Evolutionary conservation across 345 rosid species (phyloP).

Genomic region (Citrus hindsii): DNA sequence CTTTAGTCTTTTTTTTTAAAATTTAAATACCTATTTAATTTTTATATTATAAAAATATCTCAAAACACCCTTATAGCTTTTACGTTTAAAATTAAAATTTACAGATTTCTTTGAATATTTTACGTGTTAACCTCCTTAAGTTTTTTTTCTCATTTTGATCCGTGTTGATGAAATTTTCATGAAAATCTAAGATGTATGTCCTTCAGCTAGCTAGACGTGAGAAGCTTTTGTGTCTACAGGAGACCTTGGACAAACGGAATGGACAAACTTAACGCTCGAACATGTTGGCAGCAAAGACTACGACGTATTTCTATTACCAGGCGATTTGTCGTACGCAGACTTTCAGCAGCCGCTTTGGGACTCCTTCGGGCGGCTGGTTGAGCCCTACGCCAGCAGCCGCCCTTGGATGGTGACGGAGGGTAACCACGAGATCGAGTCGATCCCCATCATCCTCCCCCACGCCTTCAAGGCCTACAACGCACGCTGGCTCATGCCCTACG

Average conservation of each 20-base stretch:
- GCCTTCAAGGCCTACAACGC: slow-evolving; percentile 77
- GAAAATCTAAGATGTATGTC: too few relatives aligned
- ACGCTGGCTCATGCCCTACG: slow-evolving; percentile 81
- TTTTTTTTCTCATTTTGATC: too few relatives aligned
- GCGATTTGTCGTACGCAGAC: slow-evolving; percentile 84
- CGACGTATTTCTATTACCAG: slow-evolving; percentile 73
- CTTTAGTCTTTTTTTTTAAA: too few relatives aligned
- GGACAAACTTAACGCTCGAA: slow-evolving; percentile 68
- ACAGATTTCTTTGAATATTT: too few relatives aligned
- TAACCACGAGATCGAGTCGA: slow-evolving; percentile 75
- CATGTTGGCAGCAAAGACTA: slow-evolving; percentile 52
- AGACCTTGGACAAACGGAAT: slow-evolving; percentile 89
- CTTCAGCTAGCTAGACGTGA: too few relatives aligned
- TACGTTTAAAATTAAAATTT: too few relatives aligned
- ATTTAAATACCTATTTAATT: too few relatives aligned
- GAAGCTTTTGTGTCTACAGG: slow-evolving; percentile 32
- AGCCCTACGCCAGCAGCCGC: slow-evolving; percentile 69
- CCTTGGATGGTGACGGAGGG: slow-evolving; percentile 98
- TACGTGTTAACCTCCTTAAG: too few relatives aligned
- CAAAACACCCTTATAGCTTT: too few relatives aligned
- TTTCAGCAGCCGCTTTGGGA: slow-evolving; percentile 79
- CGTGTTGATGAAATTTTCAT: too few relatives aligned
- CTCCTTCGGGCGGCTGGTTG: slow-evolving; percentile 84
- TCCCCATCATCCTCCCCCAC: slow-evolving; percentile 58
- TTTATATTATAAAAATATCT: too few relatives aligned